A percentile compares a stretch with the other conserved stretches of the same genome.
phyloP scores from a whole-genome alignment of 2,329 filamentous ascomycete genomes.

The Fusarium citri region DNA sequence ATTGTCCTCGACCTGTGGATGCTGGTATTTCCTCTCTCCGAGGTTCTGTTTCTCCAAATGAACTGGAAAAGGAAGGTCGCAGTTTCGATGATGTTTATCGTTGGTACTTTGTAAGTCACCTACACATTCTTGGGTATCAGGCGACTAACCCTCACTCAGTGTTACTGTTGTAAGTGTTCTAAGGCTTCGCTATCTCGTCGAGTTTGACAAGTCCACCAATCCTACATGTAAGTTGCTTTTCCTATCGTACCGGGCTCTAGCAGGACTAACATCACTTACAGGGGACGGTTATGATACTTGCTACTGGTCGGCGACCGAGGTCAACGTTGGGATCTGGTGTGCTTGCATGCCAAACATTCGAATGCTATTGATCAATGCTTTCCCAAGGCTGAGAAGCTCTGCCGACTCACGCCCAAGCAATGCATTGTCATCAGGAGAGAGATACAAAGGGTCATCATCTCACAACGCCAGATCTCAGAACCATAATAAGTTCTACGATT shows the following conservation, averaged over 20 bases:
- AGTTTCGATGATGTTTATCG: background rate
- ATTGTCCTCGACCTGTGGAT: conserved; percentile 7
- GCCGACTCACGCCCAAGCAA: background rate
- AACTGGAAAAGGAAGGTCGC: conserved; percentile 12
- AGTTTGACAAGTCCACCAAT: conserved; percentile 10
- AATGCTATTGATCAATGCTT: background rate
- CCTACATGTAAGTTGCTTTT: conserved; percentile 13
- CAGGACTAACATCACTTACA: background rate
- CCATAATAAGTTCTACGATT: background rate
- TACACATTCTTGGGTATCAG: fast-evolving
- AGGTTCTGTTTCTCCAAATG: background rate
- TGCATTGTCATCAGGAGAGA: background rate
- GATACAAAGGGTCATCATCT: background rate
- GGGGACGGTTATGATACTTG: conserved; percentile 15
- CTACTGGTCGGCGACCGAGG: conserved; percentile 2
- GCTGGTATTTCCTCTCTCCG: background rate
- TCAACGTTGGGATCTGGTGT: background rate
- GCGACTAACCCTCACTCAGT: background rate
- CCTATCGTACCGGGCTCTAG: fast-evolving
- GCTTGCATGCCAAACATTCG: background rate
- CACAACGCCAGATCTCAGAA: background rate
- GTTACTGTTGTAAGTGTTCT: conserved; percentile 15
- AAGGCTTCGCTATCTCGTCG: background rate
- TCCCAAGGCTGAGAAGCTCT: conserved; percentile 1
- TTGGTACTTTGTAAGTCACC: conserved; percentile 8